Evolutionary conservation across 2,329 filamentous ascomycete genomes (phyloP).

Genomic region (Aureobasidium zeae): DNA sequence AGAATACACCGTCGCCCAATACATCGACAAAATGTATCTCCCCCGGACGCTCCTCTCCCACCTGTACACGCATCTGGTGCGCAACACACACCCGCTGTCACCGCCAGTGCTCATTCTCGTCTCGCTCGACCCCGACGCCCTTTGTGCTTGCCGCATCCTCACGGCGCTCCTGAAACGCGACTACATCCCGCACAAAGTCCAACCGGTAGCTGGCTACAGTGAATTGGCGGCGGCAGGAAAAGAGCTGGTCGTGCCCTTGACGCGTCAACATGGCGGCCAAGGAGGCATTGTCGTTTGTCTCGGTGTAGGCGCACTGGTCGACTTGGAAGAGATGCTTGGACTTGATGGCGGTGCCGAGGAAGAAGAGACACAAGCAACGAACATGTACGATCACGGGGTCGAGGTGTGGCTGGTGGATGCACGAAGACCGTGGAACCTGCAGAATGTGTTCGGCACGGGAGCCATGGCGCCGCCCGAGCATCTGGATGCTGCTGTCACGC

Average conservation of each 20-base stretch:
- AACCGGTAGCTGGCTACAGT: constrained; percentile 85
- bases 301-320: constrained; percentile 84
- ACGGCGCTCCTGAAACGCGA: constrained; percentile 91
- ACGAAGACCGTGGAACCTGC: constrained; percentile 85
- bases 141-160: constrained; percentile 91
- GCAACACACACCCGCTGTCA: constrained; percentile 78
- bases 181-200: constrained; percentile 95
- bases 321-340: constrained; percentile 70
- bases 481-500: constrained; percentile 16
- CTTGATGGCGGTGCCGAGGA: constrained; percentile 51
- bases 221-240: constrained; percentile 74
- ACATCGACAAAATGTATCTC: constrained; percentile 69
- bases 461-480: constrained; percentile 28
- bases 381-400: constrained; percentile 59
- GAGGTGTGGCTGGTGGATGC: constrained; percentile 94
- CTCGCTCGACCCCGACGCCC: constrained; percentile 86
- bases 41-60: constrained; percentile 81
- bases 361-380: constrained; percentile 25
- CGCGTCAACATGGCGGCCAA: constrained; percentile 69
- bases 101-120: constrained; percentile 86
- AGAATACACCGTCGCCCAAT: background rate
- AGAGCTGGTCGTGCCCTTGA: constrained; percentile 76
- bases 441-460: constrained; percentile 66
- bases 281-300: constrained; percentile 88
- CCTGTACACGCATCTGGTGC: constrained; percentile 81